These are phyloP conservation scores for Ocimum tenuiflorum DNA, from an alignment of 257 asterid species.

Conservation along the genomic window DNA sequence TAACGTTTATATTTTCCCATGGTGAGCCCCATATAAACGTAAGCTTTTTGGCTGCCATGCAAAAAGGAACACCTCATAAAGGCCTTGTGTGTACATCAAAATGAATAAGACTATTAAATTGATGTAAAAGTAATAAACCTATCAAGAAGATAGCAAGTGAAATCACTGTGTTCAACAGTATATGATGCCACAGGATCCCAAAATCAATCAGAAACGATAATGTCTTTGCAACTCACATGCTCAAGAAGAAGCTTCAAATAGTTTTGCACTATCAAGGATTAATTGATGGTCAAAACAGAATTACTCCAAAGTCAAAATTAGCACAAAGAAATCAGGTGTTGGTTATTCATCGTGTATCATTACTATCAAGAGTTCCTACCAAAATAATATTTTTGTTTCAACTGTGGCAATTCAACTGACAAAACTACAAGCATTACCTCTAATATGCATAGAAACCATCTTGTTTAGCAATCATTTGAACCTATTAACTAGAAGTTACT, in stretches of 20 bases:
- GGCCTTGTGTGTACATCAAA: background rate
- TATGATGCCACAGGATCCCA: background rate
- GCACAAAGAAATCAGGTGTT: background rate
- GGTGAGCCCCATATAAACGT: no score
- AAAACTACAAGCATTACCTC: background rate
- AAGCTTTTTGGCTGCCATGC: no score
- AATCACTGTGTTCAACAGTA: no score
- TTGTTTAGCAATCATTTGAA: background rate
- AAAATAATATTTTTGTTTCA: conserved; percentile 1
- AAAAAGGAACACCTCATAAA: no score
- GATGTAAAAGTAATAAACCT: no score
- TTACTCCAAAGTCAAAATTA: background rate
- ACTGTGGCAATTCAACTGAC: background rate
- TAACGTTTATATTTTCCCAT: no score
- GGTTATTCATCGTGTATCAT: background rate
- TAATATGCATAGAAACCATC: conserved; percentile 12
- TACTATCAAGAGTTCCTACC: background rate
- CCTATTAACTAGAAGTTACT: background rate
- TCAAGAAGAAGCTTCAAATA: background rate
- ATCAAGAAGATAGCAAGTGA: no score
- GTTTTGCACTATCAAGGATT: background rate
- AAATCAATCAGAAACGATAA: background rate
- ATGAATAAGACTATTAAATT: background rate
- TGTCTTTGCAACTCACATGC: background rate
- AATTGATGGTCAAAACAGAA: background rate